Base-by-base conservation (phyloP, 305 asterid species). In the Ilex paraguariensis region DNA sequence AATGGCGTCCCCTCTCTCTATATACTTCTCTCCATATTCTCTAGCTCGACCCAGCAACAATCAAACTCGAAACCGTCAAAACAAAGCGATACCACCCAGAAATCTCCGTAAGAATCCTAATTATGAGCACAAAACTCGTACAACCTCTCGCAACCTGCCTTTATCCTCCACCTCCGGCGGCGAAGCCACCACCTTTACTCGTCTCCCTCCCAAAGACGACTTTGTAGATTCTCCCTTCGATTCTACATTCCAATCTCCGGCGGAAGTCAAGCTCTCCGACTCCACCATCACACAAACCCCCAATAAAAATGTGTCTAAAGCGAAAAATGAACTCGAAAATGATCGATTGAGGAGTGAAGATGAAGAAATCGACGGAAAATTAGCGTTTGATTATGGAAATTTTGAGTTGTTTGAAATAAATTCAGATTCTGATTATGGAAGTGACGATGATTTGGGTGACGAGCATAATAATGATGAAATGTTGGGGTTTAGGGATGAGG, bases 131-230 rank as follows among this genome's bases (percentile, higher is more conserved):
- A 82, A 81, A 74, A 15, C 92, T 68, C 73, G 77, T 10, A 75
- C 73, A 16, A 31, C 54, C 33, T 74, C 66, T 39, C 74, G 64
- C 81, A 65, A 53, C 28, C 72, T 70, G 32, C 58, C 75, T 30
- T 66, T 63, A 57, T 72, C 80, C 69, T 33, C 84, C 82, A 49
- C 62, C 56, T 74, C 72, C 60, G 96, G 96, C 7, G 87, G 87
- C 13, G 88, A 82, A 2, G 96, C 97, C 65, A 89, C 96, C 33
- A 84, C 94, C 54, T 92, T 72, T 80, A 82, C 96, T 66, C 82
- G 90, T 53, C 75, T 92, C 0, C 97, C 98, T 49, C 96, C 95
- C 0, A 87, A 67, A 76, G 94, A 85, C n/a, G 98, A 89, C 75
- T 81, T 84, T 62, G 63, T 54, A n/a, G n/a, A 4, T 49, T 59